Evolutionary conservation across 495 filamentous ascomycete genomes (phyloP), one percentile per base, ranked within the genome.

Genomic region (Aspergillus diversus): DNA sequence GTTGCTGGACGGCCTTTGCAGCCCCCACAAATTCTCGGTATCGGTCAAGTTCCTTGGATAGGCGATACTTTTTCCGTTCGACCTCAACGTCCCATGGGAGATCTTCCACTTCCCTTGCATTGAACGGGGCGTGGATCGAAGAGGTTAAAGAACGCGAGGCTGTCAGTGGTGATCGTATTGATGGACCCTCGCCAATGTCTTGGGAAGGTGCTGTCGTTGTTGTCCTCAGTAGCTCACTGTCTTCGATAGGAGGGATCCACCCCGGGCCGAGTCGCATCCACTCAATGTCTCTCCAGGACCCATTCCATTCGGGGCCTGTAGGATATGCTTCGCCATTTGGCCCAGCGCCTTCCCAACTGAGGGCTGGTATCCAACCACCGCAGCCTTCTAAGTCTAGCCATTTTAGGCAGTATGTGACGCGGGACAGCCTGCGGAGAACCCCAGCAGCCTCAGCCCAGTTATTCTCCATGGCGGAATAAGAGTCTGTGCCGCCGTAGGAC

Each of bases 371-470:
- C 93, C 93, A 97, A 15, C 82, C 79, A 0, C 73, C 74, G 71
- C 92, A 97, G 15, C 91, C 92, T 61, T 90, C 90, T 13, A 97
- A 75, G 69, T 95, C 92, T 0, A 97, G 81, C 75, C 87, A 93
- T 71, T 91, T 84, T 2, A 97, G 79, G 50, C 86, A 83, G 69
- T 92, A 91, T 1, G 90, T 83, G 12, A 75, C 77, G 32, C 79
- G 80, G 57, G 88, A 89, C 0, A 97, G 79, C 12, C 84, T 82
- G n/a, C 87, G 83, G 3, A 96, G 75, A 4, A 95, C 75, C 43
- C 80, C 75, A 1, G 90, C 85, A 1, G 90, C 86, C 68, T 93
- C 90, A 33, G 81, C 79, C 84, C 84, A 90, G 75, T 92, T 86
- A 50, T 85, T 75, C 61, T 93, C 89, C 3, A 87, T 72, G 4